phyloP scores from a whole-genome alignment of 2,329 filamentous ascomycete species.

The Colletotrichum orchidophilum region DNA sequence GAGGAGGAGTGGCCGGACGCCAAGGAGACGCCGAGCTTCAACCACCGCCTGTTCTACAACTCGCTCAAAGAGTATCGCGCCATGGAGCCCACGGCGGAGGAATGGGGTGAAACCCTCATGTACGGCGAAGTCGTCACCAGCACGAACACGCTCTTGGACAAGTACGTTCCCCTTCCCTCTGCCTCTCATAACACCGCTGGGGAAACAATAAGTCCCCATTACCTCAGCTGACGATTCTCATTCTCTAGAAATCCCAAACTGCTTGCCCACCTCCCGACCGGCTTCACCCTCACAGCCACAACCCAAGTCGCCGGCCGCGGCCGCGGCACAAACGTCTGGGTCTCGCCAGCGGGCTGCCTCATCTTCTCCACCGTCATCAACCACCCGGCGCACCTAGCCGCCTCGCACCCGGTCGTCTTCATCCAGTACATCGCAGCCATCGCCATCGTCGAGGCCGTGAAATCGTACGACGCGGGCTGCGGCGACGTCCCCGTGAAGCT shows the following conservation, averaged over 20 bases:
- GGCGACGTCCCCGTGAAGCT: slow-evolving; percentile 80
- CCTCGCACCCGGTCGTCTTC: slow-evolving; percentile 85
- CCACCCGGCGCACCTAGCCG: slow-evolving; percentile 78
- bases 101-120: slow-evolving; percentile 81
- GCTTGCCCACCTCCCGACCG: slow-evolving; percentile 78
- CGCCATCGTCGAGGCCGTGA: slow-evolving; percentile 85
- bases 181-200: no score
- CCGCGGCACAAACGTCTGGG: slow-evolving; percentile 92
- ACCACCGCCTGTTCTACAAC: slow-evolving; percentile 81
- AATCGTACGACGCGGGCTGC: slow-evolving; percentile 81
- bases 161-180: slow-evolving; percentile 57
- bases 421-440: slow-evolving; percentile 93
- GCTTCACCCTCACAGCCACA: slow-evolving; percentile 89
- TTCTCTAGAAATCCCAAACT: slow-evolving; percentile 75
- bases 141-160: slow-evolving; percentile 93
- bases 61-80: slow-evolving; percentile 74
- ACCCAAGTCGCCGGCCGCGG: slow-evolving; percentile 89
- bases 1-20: slow-evolving; percentile 72
- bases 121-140: slow-evolving; percentile 95
- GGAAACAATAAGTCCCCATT: background rate
- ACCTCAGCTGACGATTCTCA: rapidly evolving
- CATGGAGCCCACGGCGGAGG: slow-evolving; percentile 62
- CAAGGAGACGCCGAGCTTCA: slow-evolving; percentile 85
- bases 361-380: slow-evolving; percentile 91
- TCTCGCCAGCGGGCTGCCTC: slow-evolving; percentile 85